A percentile compares a stretch with the other conserved stretches of the same genome.
phyloP scores from a whole-genome alignment of 2,329 filamentous ascomycete genomes.

The Teratosphaeria viscida region DNA sequence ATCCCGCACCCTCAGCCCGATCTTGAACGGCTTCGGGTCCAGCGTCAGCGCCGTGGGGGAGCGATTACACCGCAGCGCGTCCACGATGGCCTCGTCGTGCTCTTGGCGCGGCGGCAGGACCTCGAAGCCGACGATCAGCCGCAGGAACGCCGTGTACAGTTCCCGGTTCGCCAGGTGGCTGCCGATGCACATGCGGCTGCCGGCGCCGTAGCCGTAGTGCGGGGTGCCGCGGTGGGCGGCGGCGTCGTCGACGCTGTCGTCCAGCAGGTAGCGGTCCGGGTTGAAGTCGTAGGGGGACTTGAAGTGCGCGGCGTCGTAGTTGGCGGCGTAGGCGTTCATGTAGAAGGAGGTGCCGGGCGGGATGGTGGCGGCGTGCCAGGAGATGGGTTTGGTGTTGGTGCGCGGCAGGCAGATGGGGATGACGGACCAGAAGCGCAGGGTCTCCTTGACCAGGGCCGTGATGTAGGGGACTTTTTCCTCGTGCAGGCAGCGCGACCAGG shows the following conservation, averaged over 20 bases:
- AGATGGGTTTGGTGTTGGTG: slow-evolving; percentile 60
- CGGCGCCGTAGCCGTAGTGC: slow-evolving; percentile 40
- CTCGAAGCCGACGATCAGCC: slow-evolving; percentile 39
- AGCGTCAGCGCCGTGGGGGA: slow-evolving; percentile 39
- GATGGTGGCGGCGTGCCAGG: slow-evolving; percentile 56
- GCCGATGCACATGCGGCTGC: slow-evolving; percentile 32
- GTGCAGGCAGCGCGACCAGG: slow-evolving; percentile 62
- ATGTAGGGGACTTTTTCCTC: slow-evolving; percentile 71
- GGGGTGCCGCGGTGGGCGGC: slow-evolving; percentile 32
- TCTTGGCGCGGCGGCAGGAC: slow-evolving; percentile 32
- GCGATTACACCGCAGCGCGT: slow-evolving; percentile 36
- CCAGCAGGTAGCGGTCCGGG: slow-evolving; percentile 58
- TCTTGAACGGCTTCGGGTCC: slow-evolving; percentile 42
- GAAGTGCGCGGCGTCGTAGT: slow-evolving; percentile 63
- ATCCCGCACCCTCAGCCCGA: slow-evolving; percentile 37
- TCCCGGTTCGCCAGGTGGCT: slow-evolving; percentile 30
- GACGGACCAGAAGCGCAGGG: slow-evolving; percentile 67
- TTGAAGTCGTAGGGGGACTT: slow-evolving; percentile 51
- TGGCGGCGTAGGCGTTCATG: slow-evolving; percentile 66
- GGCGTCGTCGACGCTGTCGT: slow-evolving; percentile 34
- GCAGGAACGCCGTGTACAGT: slow-evolving; percentile 37
- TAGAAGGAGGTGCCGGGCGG: slow-evolving; percentile 71
- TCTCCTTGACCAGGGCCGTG: slow-evolving; percentile 68
- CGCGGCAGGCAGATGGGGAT: slow-evolving; percentile 70
- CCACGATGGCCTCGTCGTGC: slow-evolving; percentile 33